phyloP scores from a whole-genome alignment of 805 yeast species.

The Yamadazyma phyllophila region DNA sequence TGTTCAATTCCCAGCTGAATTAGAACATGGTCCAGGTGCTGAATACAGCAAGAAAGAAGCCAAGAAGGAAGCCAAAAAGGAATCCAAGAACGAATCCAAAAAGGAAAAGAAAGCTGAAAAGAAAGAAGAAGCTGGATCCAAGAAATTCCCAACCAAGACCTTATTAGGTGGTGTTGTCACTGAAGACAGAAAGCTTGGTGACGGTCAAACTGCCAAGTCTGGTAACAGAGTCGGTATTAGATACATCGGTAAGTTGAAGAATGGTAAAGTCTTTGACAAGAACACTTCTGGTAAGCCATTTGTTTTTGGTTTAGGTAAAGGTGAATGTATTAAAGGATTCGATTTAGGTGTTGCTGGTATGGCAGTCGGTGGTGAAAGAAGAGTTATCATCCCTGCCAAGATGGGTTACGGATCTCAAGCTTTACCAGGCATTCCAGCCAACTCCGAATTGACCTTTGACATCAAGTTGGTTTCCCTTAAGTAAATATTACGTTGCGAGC shows the following conservation, averaged over 20 bases:
- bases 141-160: conserved; percentile 67
- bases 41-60: conserved; percentile 29
- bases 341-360: conserved; percentile 98
- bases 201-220: conserved; percentile 82
- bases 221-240: conserved; percentile 94
- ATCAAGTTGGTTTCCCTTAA: conserved; percentile 89
- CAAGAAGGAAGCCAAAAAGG: conserved; percentile 25
- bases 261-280: conserved; percentile 95
- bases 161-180: conserved; percentile 89
- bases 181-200: conserved; percentile 90
- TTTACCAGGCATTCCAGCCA: conserved; percentile 96
- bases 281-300: conserved; percentile 98
- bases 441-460: conserved; percentile 94
- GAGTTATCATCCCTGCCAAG: conserved; percentile 92
- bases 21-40: conserved; percentile 88
- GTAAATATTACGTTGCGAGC: conserved; percentile 35
- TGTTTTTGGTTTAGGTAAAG: conserved; percentile 85
- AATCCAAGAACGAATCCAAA: conserved; percentile 25
- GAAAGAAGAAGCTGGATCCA: conserved; percentile 20
- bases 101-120: conserved; percentile 24
- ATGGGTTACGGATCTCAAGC: conserved; percentile 95
- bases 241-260: conserved; percentile 95
- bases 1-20: conserved; percentile 78
- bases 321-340: conserved; percentile 98
- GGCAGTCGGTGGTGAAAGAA: conserved; percentile 99